Evolutionary conservation across 148 eudicot genomes (phyloP).

Genomic region (Vaccinium corymbosum): DNA sequence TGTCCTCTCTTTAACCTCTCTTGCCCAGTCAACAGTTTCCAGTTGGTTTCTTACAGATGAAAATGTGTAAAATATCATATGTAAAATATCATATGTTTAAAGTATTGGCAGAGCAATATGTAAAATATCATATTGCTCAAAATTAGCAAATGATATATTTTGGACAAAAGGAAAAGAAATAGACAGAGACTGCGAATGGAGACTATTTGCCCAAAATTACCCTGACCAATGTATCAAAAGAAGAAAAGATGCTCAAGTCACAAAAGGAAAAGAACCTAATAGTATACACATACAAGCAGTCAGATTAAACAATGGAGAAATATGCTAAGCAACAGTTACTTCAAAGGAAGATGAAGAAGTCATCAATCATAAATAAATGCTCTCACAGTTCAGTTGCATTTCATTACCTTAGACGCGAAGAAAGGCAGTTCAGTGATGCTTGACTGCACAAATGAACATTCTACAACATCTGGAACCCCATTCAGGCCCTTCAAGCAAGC

Average conservation of each 20-base stretch:
- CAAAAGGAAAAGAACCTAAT: not conserved
- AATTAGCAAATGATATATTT: too few species aligned
- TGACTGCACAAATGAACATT: conserved; percentile 85
- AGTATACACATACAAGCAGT: not conserved
- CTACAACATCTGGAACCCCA: conserved; percentile 93
- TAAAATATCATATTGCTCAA: too few species aligned
- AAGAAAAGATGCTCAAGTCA: not conserved
- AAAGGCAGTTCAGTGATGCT: conserved; percentile 71
- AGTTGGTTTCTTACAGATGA: too few species aligned
- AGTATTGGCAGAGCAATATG: too few species aligned
- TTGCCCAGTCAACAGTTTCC: too few species aligned
- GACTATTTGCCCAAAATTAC: not conserved
- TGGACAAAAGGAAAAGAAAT: not conserved
- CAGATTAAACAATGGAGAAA: not conserved
- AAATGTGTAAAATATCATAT: too few species aligned
- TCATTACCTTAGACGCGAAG: conserved; percentile 88
- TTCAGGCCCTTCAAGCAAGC: conserved; percentile 98
- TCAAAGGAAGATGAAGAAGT: not conserved
- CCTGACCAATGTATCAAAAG: not conserved
- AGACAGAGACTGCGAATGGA: not conserved
- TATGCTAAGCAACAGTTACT: not conserved
- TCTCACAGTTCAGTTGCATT: not conserved
- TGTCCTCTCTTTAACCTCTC: not conserved
- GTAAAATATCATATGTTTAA: too few species aligned
- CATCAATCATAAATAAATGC: not conserved